Evolutionary conservation across 108 stramenopile genomes (phyloP).

Genomic region (Skeletonema tropicum): DNA sequence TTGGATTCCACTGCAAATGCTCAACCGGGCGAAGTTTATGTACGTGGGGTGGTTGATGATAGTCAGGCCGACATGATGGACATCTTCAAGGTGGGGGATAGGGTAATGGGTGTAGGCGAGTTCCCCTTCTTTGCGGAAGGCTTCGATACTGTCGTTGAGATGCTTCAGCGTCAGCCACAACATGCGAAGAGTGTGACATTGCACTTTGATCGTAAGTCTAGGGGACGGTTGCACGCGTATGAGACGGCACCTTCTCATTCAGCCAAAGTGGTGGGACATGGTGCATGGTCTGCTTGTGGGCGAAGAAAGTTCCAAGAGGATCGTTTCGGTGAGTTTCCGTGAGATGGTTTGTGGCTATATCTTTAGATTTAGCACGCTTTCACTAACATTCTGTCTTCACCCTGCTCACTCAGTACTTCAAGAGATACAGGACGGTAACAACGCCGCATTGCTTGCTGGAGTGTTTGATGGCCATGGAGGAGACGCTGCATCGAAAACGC

Average conservation of each 20-base stretch:
- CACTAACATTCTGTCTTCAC: background rate
- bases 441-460: slow-evolving; percentile 68
- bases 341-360: background rate
- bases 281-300: slow-evolving; percentile 80
- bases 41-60: slow-evolving; percentile 60
- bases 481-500: slow-evolving; percentile 60
- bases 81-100: slow-evolving; percentile 84
- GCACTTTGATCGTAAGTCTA: slow-evolving; percentile 68
- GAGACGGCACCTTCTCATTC: slow-evolving; percentile 8
- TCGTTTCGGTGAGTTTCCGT: slow-evolving; percentile 54
- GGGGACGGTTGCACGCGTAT: background rate
- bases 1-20: slow-evolving; percentile 60
- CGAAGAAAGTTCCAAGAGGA: slow-evolving; percentile 76
- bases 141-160: slow-evolving; percentile 68
- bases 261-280: slow-evolving; percentile 50
- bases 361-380: background rate
- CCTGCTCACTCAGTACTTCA: slow-evolving; percentile 51
- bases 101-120: slow-evolving; percentile 75
- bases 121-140: slow-evolving; percentile 68
- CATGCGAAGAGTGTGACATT: slow-evolving; percentile 49
- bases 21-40: slow-evolving; percentile 72
- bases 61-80: slow-evolving; percentile 68
- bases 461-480: slow-evolving; percentile 88
- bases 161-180: slow-evolving; percentile 46
- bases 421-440: slow-evolving; percentile 62